Conservation (phyloP, 1,284 basidiomycete species). For the Tilletia horrida region DNA sequence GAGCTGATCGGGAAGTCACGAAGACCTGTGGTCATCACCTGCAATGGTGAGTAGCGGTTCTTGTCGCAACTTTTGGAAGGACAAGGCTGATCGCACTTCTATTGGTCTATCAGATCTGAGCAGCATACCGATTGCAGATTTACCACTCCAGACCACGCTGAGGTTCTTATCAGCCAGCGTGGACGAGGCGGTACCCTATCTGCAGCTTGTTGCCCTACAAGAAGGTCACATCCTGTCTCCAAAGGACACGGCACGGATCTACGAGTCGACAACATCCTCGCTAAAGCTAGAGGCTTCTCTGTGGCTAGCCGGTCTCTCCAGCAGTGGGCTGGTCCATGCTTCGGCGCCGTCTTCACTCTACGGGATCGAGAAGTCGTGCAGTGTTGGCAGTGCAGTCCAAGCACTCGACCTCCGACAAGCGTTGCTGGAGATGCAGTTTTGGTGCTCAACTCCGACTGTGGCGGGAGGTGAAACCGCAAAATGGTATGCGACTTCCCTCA, state of each 20-base stretch:
- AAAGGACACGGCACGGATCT: conserved; percentile 21
- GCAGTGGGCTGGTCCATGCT: neutral
- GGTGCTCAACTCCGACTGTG: neutral
- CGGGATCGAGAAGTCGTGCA: conserved; percentile 39
- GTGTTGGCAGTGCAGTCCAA: neutral
- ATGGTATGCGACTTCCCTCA: too few species aligned
- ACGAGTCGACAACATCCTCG: conserved; percentile 28
- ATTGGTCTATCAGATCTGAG: conserved; percentile 25
- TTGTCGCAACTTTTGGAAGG: neutral
- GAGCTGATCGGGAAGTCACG: conserved; percentile 43
- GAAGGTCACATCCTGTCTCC: conserved; percentile 59
- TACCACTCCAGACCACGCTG: conserved; percentile 36
- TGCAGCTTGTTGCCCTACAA: conserved; percentile 65
- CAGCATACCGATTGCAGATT: conserved; percentile 29
- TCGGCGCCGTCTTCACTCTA: conserved; percentile 27
- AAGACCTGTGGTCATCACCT: conserved; percentile 48
- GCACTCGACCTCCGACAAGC: neutral
- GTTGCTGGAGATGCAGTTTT: neutral
- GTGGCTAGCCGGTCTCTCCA: conserved; percentile 33
- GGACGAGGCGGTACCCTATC: conserved; percentile 61
- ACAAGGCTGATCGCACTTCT: conserved; percentile 28
- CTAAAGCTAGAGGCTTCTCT: conserved; percentile 54
- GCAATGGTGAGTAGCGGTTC: conserved; percentile 30
- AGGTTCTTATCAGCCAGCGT: conserved; percentile 30
- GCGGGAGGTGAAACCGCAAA: neutral